phyloP scores from a whole-genome alignment of 805 yeast genomes.

The Wickerhamiella domercqiae region DNA sequence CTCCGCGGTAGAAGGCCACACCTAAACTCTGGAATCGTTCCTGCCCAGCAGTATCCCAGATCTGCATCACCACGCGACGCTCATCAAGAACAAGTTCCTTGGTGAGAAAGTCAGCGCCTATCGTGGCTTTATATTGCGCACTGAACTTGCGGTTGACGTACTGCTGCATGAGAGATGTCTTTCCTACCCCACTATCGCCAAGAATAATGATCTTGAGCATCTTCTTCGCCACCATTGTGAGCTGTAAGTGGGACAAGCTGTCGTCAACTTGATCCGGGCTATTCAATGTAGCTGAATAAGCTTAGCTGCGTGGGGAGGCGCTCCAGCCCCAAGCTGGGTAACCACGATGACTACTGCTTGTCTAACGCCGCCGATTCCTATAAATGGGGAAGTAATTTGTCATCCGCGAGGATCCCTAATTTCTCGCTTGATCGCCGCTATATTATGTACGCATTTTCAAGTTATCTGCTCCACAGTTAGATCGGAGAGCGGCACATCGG shows the following conservation, averaged over 20 bases:
- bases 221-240: constrained; percentile 22
- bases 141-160: constrained; percentile 89
- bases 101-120: constrained; percentile 92
- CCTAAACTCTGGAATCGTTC: constrained; percentile 94
- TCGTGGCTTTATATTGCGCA: constrained; percentile 93
- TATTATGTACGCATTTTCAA: no score
- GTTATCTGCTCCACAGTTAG: constrained; percentile 2
- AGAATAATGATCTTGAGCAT: constrained; percentile 65
- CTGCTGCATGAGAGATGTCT: constrained; percentile 93
- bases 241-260: neutral
- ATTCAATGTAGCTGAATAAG: no score
- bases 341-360: no score
- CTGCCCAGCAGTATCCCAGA: constrained; percentile 99
- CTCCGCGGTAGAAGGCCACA: constrained; percentile 94
- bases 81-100: constrained; percentile 81
- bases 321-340: neutral
- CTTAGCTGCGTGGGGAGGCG: neutral
- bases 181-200: constrained; percentile 97
- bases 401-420: no score
- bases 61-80: constrained; percentile 56
- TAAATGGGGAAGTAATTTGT: no score
- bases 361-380: no score
- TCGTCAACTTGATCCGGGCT: neutral
- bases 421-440: no score
- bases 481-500: constrained; percentile 67